Percentiles rank a stretch among this genome's conserved stretches.
phyloP scores from a whole-genome alignment of 257 asterid species.

The Handroanthus guayacan region DNA sequence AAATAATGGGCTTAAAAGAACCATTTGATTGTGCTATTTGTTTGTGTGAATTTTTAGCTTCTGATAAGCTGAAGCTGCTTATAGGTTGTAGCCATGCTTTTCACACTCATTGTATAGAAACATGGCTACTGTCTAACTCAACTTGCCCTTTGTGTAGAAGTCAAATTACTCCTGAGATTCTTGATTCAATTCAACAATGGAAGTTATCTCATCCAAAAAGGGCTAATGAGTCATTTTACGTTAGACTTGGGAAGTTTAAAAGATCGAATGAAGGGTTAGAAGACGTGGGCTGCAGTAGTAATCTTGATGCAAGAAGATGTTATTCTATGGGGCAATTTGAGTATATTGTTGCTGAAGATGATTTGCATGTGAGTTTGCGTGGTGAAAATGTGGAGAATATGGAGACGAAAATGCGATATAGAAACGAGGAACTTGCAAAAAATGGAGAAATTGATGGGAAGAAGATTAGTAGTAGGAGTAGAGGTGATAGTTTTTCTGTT shows the following conservation, averaged over 20 bases:
- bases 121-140: neutral
- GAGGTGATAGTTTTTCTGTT: neutral
- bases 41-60: neutral
- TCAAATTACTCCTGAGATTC: neutral
- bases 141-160: constrained; percentile 5
- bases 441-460: neutral
- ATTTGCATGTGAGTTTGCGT: neutral
- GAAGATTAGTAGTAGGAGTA: neutral
- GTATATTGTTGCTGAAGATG: neutral
- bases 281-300: neutral
- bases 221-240: neutral
- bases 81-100: neutral
- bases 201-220: neutral
- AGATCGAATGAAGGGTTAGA: neutral
- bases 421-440: neutral
- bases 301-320: constrained; percentile 7
- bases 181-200: neutral
- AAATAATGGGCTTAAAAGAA: neutral
- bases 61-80: neutral
- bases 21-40: constrained; percentile 1
- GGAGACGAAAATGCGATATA: no score
- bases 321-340: neutral
- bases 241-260: neutral
- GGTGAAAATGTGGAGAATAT: no score
- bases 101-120: neutral